These are phyloP conservation scores for Sarcomyxa edulis DNA, from an alignment of 768 basidiomycete species.

Conservation along the genomic window DNA sequence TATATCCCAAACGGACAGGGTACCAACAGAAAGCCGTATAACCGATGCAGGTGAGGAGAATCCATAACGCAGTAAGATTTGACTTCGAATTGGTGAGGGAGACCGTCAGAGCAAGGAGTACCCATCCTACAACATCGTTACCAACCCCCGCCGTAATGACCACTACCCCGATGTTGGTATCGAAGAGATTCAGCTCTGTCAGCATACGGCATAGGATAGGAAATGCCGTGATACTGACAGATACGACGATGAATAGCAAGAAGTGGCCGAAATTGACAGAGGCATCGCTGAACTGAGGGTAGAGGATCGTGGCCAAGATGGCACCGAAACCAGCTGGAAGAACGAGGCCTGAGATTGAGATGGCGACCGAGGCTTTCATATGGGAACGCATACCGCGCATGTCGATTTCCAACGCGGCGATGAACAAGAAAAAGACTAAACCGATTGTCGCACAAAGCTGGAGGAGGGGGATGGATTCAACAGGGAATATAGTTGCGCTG, in stretches of 20 bases:
- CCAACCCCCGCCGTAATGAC: slow-evolving; percentile 56
- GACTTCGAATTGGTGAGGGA: slow-evolving; percentile 1
- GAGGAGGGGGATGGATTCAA: slow-evolving; percentile 31
- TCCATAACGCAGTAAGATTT: slow-evolving; percentile 1
- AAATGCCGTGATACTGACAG: slow-evolving; percentile 47
- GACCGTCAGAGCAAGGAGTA: slow-evolving; percentile 1
- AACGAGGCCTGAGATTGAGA: slow-evolving; percentile 44
- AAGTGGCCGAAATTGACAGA: slow-evolving; percentile 48
- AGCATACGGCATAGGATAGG: slow-evolving; percentile 54
- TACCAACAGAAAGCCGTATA: background rate
- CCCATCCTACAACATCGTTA: slow-evolving; percentile 22
- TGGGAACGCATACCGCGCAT: slow-evolving; percentile 22
- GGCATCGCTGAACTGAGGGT: slow-evolving; percentile 40
- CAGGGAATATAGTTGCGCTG: slow-evolving; percentile 33
- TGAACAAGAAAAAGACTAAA: slow-evolving; percentile 49
- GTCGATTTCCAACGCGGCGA: slow-evolving; percentile 58
- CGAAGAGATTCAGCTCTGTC: slow-evolving; percentile 50
- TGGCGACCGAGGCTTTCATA: slow-evolving; percentile 32
- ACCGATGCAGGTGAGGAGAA: background rate
- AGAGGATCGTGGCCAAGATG: slow-evolving; percentile 43
- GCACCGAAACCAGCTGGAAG: slow-evolving; percentile 57
- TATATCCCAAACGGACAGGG: background rate
- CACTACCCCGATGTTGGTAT: slow-evolving; percentile 52
- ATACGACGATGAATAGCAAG: slow-evolving; percentile 55
- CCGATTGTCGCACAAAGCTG: slow-evolving; percentile 53